Evolutionary conservation across 441 rosid genomes (phyloP).

Genomic region (Gossypium gossypioides): DNA sequence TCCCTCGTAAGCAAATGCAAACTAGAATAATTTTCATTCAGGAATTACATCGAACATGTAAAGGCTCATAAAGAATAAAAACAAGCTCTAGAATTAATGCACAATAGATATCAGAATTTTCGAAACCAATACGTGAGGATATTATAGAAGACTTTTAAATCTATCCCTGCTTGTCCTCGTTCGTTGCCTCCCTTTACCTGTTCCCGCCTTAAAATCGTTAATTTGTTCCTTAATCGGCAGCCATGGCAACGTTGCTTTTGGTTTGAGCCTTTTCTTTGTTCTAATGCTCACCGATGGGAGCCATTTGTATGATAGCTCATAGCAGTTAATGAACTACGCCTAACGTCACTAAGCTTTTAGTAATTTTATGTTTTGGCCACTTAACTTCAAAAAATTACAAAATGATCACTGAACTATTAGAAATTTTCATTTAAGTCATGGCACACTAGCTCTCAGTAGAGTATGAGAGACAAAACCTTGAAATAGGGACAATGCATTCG

Average conservation of each 20-base stretch:
- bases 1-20: not conserved
- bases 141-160: not conserved
- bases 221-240: not conserved
- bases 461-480: too few relatives aligned
- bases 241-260: not conserved
- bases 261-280: not conserved
- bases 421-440: too few relatives aligned
- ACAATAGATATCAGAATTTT: not conserved
- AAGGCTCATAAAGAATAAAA: not conserved
- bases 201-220: not conserved
- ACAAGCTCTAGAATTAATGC: not conserved
- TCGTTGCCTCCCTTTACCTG: not conserved
- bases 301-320: not conserved
- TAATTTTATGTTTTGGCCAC: too few relatives aligned
- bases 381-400: too few relatives aligned
- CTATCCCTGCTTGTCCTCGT: not conserved
- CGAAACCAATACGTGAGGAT: not conserved
- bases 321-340: too few relatives aligned
- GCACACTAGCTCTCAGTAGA: too few relatives aligned
- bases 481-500: too few relatives aligned
- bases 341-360: too few relatives aligned
- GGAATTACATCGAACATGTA: slow-evolving; percentile 24
- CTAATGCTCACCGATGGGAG: not conserved
- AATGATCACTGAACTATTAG: too few relatives aligned
- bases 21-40: not conserved